Conservation (phyloP, 208 protist species). For the Tetramitus jugosus region DNA sequence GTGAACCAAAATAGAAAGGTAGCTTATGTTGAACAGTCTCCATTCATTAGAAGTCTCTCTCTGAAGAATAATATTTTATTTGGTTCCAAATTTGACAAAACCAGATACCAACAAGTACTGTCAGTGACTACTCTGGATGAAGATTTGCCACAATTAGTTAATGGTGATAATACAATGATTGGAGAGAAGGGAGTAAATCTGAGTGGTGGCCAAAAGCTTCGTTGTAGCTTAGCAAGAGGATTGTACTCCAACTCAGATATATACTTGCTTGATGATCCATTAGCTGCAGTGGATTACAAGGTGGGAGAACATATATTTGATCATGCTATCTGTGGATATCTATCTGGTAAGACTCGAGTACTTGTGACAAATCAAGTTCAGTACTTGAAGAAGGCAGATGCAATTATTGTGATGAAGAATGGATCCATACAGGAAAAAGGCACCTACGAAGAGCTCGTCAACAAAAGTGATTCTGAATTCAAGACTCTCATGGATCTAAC, state of each 20-base stretch:
- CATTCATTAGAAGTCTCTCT: conserved; percentile 33
- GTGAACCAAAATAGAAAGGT: conserved; percentile 26
- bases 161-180: conserved; percentile 44
- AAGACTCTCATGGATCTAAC: not conserved
- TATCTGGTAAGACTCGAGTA: conserved; percentile 60
- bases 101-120: conserved; percentile 26
- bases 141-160: conserved; percentile 36
- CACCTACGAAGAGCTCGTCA: not conserved
- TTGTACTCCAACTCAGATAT: conserved; percentile 50
- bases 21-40: conserved; percentile 66
- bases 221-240: conserved; percentile 25
- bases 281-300: conserved; percentile 66
- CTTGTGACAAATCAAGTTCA: conserved; percentile 87
- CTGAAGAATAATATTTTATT: conserved; percentile 42
- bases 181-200: conserved; percentile 51
- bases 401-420: conserved; percentile 67
- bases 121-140: conserved; percentile 29
- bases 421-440: conserved; percentile 45
- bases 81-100: conserved; percentile 20
- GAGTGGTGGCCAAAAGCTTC: conserved; percentile 43
- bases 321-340: not conserved
- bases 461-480: not conserved
- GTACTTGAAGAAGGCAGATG: conserved; percentile 58
- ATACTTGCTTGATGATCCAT: conserved; percentile 41
- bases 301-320: conserved; percentile 57